phyloP scores from a whole-genome alignment of 2,329 filamentous ascomycete species.

The Fusarium sp. region DNA sequence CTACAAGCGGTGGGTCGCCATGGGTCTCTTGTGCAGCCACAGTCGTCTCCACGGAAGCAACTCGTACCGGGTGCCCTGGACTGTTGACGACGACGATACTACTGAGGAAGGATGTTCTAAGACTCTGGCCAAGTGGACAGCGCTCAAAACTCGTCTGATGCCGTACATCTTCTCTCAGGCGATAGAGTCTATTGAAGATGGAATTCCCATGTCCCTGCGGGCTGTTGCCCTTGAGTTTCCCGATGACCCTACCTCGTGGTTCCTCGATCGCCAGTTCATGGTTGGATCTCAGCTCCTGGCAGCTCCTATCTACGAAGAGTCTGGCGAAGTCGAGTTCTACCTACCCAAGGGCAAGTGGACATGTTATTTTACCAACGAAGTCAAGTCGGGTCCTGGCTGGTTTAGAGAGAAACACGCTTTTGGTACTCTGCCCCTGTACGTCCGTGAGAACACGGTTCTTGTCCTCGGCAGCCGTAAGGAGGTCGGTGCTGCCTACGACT shows the following conservation, averaged over 20 bases:
- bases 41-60: conserved; percentile 76
- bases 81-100: conserved; percentile 72
- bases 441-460: conserved; percentile 64
- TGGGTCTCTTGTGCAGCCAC: conserved; percentile 76
- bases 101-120: conserved; percentile 65
- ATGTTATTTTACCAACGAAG: conserved; percentile 60
- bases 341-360: conserved; percentile 63
- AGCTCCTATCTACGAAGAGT: conserved; percentile 72
- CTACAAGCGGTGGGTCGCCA: conserved; percentile 84
- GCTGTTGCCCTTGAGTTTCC: conserved; percentile 78
- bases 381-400: conserved; percentile 65
- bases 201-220: conserved; percentile 71
- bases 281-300: conserved; percentile 73
- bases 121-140: conserved; percentile 59
- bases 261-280: conserved; percentile 78
- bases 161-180: conserved; percentile 63
- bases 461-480: conserved; percentile 56
- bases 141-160: conserved; percentile 64
- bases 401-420: conserved; percentile 70
- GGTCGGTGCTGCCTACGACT: conserved; percentile 60
- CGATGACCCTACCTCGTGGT: conserved; percentile 74
- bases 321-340: conserved; percentile 74
- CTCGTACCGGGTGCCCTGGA: conserved; percentile 81
- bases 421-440: conserved; percentile 67
- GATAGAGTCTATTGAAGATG: conserved; percentile 56